Base-by-base conservation (phyloP, 208 protist species). In the Trypanosoma scelopori region DNA sequence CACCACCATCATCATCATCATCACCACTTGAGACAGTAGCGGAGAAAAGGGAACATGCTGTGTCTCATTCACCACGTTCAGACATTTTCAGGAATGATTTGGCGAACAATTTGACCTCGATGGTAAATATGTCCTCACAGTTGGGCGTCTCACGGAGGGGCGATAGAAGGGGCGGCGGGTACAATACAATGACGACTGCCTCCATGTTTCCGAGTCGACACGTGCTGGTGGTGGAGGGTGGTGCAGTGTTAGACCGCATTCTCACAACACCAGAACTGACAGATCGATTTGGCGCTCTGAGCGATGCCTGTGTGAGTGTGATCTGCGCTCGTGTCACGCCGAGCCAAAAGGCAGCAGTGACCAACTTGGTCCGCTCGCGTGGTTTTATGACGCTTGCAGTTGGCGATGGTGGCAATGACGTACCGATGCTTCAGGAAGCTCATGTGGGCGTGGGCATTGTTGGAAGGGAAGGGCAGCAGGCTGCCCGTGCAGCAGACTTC, bases 361-460 rank as follows among this genome's bases (percentile, higher is more conserved):
- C 94, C 3, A 52, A 74, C n/a, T 79, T 98, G 55, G 84, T 95
- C 25, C 74, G 84, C 15, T 51, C 59, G 0, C 35, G 46, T n/a
- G 81, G 81, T 32, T 78, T 65, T 28, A 81, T 95, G 69, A 96
- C 91, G 25, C 81, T 98, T n/a, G 74, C 94, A 18, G 91, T 99
- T 76, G 97, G 97, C 27, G 97, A 98, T 76, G 97, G 97, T 57
- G 95, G 93, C 45, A 98, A 98, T 78, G 95, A 99, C 69, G 94
- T 98, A 3, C 76, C 88, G 20, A 98, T 99, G 97, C 85, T 99
- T 45, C 93, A 98, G 65, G 87, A 94, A 70, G 96, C 94, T 0
- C 82, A 97, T 65, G 81, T 98, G 9, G 94, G 94, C 45, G 80
- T 98, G 30, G 94, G 94, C 18, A 97, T 98, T 28, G 35, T 62